phyloP scores from a whole-genome alignment of 352 stramenopile species.

The Blastocystis sp. region DNA sequence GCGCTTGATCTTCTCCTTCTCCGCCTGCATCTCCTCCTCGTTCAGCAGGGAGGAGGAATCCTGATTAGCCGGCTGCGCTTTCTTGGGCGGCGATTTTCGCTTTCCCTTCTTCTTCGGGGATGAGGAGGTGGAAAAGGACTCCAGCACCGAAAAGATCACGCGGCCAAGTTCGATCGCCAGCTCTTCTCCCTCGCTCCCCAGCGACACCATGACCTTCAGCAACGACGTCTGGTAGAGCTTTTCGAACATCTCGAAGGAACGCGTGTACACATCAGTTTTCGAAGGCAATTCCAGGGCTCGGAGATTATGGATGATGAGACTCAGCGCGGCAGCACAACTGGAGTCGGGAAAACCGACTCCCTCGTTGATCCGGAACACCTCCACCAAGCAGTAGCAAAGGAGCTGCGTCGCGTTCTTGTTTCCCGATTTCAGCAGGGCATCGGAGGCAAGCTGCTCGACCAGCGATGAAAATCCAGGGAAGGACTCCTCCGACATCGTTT shows the following conservation, averaged over 20 bases:
- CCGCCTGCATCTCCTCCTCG: neutral
- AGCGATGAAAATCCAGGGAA: neutral
- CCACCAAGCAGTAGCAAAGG: slow-evolving; percentile 10
- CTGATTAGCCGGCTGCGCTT: no score
- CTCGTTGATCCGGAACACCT: slow-evolving; percentile 26
- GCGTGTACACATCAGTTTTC: neutral
- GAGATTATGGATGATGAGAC: slow-evolving; percentile 17
- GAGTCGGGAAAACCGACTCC: neutral
- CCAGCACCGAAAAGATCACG: neutral
- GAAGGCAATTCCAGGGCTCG: neutral
- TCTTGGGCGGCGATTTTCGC: neutral
- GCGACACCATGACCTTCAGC: neutral
- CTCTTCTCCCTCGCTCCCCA: neutral
- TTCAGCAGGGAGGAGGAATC: neutral
- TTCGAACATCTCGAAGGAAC: slow-evolving; percentile 36
- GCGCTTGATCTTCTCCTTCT: neutral
- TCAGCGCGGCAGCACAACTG: neutral
- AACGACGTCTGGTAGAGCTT: neutral
- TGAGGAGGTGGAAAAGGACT: neutral
- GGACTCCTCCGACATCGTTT: neutral
- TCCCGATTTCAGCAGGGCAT: neutral
- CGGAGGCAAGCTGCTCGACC: neutral
- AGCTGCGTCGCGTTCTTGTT: neutral
- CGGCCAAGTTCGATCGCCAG: neutral
- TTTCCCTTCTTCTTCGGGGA: neutral